phyloP scores from a whole-genome alignment of 192 early-diverging fungal genomes.

The Mortierella alpina region DNA sequence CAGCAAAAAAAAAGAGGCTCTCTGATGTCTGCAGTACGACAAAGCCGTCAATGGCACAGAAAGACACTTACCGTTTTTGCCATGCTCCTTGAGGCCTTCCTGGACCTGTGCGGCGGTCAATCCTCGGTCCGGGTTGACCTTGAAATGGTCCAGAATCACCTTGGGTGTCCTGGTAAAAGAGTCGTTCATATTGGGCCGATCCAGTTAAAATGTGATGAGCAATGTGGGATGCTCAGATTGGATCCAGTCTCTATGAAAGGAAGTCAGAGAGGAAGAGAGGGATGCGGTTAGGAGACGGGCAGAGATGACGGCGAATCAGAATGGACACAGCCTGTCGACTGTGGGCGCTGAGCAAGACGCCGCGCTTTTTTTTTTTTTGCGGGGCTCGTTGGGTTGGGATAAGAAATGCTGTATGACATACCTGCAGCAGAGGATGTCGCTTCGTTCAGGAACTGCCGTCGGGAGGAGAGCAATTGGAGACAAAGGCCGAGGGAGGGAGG shows the following conservation, averaged over 20 bases:
- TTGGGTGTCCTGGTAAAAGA: slow-evolving; percentile 69
- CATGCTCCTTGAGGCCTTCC: slow-evolving; percentile 72
- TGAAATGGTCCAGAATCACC: slow-evolving; percentile 75
- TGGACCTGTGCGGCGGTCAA: slow-evolving; percentile 73
- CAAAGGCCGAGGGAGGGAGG: not conserved
- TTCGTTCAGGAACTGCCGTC: not conserved
- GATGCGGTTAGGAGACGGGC: not conserved
- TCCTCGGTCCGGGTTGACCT: slow-evolving; percentile 73
- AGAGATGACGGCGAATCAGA: not conserved
- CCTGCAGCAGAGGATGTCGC: too few species aligned
- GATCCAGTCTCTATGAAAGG: not conserved
- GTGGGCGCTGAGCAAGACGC: too few species aligned
- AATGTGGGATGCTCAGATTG: not conserved
- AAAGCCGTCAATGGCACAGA: too few species aligned
- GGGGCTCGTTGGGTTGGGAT: not conserved
- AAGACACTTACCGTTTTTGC: slow-evolving; percentile 75
- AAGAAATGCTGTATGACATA: too few species aligned
- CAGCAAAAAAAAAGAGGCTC: slow-evolving; percentile 36
- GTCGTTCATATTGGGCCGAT: slow-evolving; percentile 66
- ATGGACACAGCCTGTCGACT: too few species aligned
- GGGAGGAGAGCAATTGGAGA: not conserved
- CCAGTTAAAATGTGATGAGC: not conserved
- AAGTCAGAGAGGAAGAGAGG: slow-evolving; percentile 2
- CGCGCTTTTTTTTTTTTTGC: slow-evolving; percentile 10
- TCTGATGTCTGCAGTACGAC: slow-evolving; percentile 74